Conservation (phyloP, 2,329 filamentous ascomycete genomes). For the Hymenoscyphus fructigenus region DNA sequence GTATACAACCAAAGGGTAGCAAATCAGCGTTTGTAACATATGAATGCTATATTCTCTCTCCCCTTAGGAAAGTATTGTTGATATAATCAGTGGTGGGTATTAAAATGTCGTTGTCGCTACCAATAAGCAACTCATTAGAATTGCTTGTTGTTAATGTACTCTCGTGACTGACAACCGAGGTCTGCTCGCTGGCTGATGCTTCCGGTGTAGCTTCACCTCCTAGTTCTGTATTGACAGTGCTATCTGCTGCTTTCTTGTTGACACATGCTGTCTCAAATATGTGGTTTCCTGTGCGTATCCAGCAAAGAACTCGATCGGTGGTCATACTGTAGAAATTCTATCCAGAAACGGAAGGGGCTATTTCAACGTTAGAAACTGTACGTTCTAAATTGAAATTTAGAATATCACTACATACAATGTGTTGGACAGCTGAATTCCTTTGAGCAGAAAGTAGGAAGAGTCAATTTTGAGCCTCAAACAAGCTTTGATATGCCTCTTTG, state of each 20-base stretch:
- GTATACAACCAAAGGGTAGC: neutral
- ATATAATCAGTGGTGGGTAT: slow-evolving; percentile 5
- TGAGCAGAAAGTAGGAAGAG: too few species aligned
- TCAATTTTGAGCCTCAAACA: too few species aligned
- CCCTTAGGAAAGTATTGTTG: slow-evolving; percentile 2
- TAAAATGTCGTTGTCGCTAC: slow-evolving; percentile 1
- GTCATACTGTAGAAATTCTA: too few species aligned
- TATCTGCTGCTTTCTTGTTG: slow-evolving; percentile 7
- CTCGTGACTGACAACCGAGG: neutral
- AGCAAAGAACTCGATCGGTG: slow-evolving; percentile 4
- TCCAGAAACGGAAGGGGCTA: too few species aligned
- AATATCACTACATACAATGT: too few species aligned
- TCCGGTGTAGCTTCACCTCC: neutral
- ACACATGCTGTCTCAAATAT: slow-evolving; percentile 6
- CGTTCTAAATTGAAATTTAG: too few species aligned
- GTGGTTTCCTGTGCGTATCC: slow-evolving; percentile 9
- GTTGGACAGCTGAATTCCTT: too few species aligned
- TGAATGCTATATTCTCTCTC: neutral
- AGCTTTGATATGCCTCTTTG: too few species aligned
- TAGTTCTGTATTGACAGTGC: slow-evolving; percentile 5
- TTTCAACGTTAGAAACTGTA: too few species aligned
- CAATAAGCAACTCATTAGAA: slow-evolving; percentile 3
- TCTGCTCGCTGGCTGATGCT: neutral
- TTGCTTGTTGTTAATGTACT: neutral
- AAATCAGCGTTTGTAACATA: neutral